Percentiles rank a stretch among this genome's conserved stretches.
Evolutionary conservation across 2,329 filamentous ascomycete genomes (phyloP).

Genomic region (Ilyonectria destructans): DNA sequence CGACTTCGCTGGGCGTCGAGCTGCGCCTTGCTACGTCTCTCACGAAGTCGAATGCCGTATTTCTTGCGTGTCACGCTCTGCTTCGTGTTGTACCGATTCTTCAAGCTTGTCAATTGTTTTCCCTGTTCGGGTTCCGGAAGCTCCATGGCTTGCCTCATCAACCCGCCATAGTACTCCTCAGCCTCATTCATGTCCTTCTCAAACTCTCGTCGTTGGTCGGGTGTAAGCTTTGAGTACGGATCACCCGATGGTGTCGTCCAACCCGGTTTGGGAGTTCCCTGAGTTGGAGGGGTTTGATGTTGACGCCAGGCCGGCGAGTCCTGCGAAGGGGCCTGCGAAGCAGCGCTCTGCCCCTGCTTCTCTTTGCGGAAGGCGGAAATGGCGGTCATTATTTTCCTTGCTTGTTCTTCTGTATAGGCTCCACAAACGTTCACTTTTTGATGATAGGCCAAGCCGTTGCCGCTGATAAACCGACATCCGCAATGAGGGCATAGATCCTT

Average conservation of each 20-base stretch:
- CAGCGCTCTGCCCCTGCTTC: background rate
- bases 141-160: conserved; percentile 61
- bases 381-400: conserved; percentile 32
- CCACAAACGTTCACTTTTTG: conserved; percentile 63
- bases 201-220: conserved; percentile 46
- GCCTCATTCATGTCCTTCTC: conserved; percentile 50
- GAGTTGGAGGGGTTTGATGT: conserved; percentile 3
- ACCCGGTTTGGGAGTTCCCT: conserved; percentile 12
- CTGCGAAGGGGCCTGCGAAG: conserved; percentile 9
- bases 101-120: conserved; percentile 59
- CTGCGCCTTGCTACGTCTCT: conserved; percentile 64
- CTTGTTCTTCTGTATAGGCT: conserved; percentile 48
- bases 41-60: conserved; percentile 70
- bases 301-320: background rate
- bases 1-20: conserved; percentile 63
- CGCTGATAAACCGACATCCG: conserved; percentile 61
- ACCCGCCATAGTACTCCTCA: conserved; percentile 57
- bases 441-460: conserved; percentile 63
- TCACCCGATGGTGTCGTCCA: conserved; percentile 49
- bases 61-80: conserved; percentile 72
- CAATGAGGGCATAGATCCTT: conserved; percentile 63
- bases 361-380: conserved; percentile 30
- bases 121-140: conserved; percentile 55
- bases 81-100: conserved; percentile 70
- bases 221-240: conserved; percentile 63